Conservation (phyloP, 306 rosid genomes). For the Quercus ilex region DNA sequence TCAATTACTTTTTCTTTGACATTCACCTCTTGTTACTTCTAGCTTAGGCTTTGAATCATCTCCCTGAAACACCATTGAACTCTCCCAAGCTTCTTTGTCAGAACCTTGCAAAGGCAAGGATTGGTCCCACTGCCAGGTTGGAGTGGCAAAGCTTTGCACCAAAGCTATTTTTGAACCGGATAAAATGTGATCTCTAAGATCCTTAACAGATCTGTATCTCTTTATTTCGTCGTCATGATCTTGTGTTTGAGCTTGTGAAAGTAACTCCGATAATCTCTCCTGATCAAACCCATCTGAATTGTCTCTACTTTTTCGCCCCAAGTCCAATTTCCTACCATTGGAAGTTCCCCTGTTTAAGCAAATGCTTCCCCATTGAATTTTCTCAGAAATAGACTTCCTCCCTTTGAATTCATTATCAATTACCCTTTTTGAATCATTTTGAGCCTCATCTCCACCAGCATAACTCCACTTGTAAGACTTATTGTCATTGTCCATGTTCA, state of each 20-base stretch:
- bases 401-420: constrained; percentile 58
- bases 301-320: constrained; percentile 40
- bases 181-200: constrained; percentile 36
- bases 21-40: constrained; percentile 18
- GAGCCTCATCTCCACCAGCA: constrained; percentile 37
- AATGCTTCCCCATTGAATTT: constrained; percentile 87
- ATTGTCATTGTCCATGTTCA: constrained; percentile 66
- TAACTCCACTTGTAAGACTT: constrained; percentile 67
- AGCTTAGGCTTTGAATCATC: constrained; percentile 35
- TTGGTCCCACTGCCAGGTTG: constrained; percentile 27
- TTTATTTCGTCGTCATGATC: constrained; percentile 36
- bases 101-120: constrained; percentile 23
- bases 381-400: constrained; percentile 69
- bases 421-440: constrained; percentile 39
- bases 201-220: constrained; percentile 31
- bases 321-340: constrained; percentile 44
- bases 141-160: constrained; percentile 23
- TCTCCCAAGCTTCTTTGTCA: constrained; percentile 27
- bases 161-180: constrained; percentile 25
- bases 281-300: constrained; percentile 37
- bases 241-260: constrained; percentile 33
- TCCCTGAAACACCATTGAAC: constrained; percentile 17
- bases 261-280: constrained; percentile 31
- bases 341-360: constrained; percentile 68
- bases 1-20: constrained; percentile 24